Evolutionary conservation across 148 eudicot species (phyloP), one percentile per base, ranked within the genome.

Genomic region (Bassia scoparia): DNA sequence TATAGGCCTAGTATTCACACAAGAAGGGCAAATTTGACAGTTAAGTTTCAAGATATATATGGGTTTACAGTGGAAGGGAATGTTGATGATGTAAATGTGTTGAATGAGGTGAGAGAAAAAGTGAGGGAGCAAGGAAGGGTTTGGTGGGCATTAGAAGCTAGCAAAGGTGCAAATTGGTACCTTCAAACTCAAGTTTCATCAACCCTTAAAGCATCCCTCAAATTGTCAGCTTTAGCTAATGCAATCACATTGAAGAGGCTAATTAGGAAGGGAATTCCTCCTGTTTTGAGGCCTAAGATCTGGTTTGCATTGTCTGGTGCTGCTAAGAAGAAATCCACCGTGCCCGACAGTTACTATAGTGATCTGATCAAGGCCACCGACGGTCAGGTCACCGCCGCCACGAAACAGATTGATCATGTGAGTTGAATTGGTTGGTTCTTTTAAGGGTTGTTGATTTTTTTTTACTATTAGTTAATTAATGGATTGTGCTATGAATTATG

Each of bases 331-430:
- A 95, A 91, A 76, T 92, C 99, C 15, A 95, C 96, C 0, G 97
- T 84, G 17, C 99, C 99, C 5, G 94, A 91, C 14, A 91, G 90
- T 81, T 95, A 95, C 79, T 95, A 91, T 76, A 66, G 73, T 82
- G 99, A 95, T 85, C 77, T 95, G 68, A 87, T 73, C 18, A 69
- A 66, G 73, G 99, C 97, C 6, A 93, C 90, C 34, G 87, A 86
- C 58, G 97, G 89, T 50, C 86, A 87, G 79, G 85, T 82, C 77
- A 95, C 99, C 9, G 71, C 97, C 13, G 97, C 99, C 5, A 95
- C 97, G 2, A 81, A 86, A 69, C 99, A 95, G 86, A 95, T 95
- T 76, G 97, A 95, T 91, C 99, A 95, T 76, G 99, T 95, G 83
- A 84, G 92, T 78, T 66, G 29, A 23, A 24, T 44, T 76, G 61